Conservation (phyloP, 2,329 filamentous ascomycete genomes). For the Clonostachys rosea region DNA sequence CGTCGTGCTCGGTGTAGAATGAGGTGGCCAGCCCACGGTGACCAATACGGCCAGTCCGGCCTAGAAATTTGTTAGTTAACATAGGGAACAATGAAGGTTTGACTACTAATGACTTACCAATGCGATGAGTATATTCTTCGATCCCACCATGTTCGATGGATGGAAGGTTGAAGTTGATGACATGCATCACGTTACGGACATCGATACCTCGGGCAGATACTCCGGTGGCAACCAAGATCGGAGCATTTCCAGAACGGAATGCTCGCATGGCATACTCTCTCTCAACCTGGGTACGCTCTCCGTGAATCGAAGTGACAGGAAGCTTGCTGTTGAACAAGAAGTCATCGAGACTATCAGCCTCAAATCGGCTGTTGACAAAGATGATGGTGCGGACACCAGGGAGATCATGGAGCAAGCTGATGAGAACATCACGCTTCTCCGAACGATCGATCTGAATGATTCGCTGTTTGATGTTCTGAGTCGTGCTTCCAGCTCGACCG, state of each 20-base stretch:
- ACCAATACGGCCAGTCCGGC: conserved; percentile 91
- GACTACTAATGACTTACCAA: conserved; percentile 56
- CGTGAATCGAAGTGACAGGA: conserved; percentile 84
- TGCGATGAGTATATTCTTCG: conserved; percentile 89
- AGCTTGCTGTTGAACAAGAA: conserved; percentile 75
- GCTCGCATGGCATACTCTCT: conserved; percentile 87
- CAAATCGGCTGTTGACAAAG: conserved; percentile 79
- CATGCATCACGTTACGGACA: conserved; percentile 79
- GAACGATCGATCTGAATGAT: conserved; percentile 62
- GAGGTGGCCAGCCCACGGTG: conserved; percentile 82
- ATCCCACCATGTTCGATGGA: conserved; percentile 75
- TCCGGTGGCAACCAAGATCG: conserved; percentile 82
- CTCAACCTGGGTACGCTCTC: conserved; percentile 82
- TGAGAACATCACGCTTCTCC: conserved; percentile 66
- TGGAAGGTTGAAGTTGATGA: conserved; percentile 92
- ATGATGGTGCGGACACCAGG: conserved; percentile 77
- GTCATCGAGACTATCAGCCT: conserved; percentile 82
- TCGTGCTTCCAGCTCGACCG: conserved; percentile 79
- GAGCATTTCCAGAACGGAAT: conserved; percentile 70
- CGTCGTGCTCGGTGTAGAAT: conserved; percentile 78
- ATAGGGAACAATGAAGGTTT: conserved; percentile 2
- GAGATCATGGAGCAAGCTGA: conserved; percentile 66
- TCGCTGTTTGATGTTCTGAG: conserved; percentile 77
- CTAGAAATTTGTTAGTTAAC: conserved; percentile 28
- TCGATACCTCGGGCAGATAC: conserved; percentile 87